Evolutionary conservation across 495 filamentous ascomycete genomes (phyloP).

Genomic region (Symbiotaphrina buchneri): DNA sequence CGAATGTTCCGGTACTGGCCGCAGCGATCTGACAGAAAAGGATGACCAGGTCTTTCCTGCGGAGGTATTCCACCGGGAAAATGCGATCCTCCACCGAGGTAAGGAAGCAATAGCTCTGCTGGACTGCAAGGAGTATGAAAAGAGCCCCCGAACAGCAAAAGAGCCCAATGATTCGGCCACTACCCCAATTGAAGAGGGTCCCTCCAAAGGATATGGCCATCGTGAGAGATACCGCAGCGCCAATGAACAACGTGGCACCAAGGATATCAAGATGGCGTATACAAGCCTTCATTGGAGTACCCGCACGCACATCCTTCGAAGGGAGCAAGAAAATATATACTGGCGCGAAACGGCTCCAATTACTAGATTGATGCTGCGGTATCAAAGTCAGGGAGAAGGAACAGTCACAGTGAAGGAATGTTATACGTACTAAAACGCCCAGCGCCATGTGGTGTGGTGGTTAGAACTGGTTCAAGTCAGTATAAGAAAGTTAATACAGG

Average conservation of each 20-base stretch:
- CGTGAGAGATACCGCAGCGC: constrained; percentile 17
- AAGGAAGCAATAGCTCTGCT: constrained; percentile 27
- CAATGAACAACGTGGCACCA: constrained; percentile 14
- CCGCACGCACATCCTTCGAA: constrained; percentile 18
- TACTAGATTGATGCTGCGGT: constrained; percentile 43
- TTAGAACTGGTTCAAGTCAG: too few species aligned
- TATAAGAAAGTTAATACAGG: too few species aligned
- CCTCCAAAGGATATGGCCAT: constrained; percentile 35
- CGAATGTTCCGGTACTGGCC: constrained; percentile 14
- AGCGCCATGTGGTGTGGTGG: constrained; percentile 28
- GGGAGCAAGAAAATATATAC: constrained; percentile 34
- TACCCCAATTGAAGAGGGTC: constrained; percentile 25
- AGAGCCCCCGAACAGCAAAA: constrained; percentile 28
- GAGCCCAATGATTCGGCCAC: constrained; percentile 25
- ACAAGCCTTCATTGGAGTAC: constrained; percentile 13
- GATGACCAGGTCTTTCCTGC: constrained; percentile 17
- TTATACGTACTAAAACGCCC: constrained; percentile 66
- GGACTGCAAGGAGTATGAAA: constrained; percentile 21
- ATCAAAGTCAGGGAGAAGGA: too few species aligned
- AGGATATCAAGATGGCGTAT: constrained; percentile 17
- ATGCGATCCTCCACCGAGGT: constrained; percentile 23
- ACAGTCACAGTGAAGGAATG: too few species aligned
- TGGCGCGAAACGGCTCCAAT: constrained; percentile 29
- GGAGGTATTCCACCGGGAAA: constrained; percentile 29
- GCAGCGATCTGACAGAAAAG: constrained; percentile 18